Evolutionary conservation across 2,329 filamentous ascomycete genomes (phyloP), one percentile per base, ranked within the genome.

Genomic region (Penicillium italicum): DNA sequence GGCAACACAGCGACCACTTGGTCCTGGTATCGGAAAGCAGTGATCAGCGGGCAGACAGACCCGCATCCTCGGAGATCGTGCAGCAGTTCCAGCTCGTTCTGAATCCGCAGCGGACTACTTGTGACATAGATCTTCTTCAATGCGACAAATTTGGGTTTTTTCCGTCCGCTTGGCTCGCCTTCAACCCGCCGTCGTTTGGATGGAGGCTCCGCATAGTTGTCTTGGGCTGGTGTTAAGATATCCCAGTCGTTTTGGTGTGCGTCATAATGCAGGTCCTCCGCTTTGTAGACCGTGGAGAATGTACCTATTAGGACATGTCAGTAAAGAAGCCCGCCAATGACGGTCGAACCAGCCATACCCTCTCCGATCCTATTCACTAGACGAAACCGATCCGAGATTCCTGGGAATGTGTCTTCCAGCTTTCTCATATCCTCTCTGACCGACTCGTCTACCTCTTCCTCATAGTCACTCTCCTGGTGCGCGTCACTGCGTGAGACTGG

Each of bases 61-160:
- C 85, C 82, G 57, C 89, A 96, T 54, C 88, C 84, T 47, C 89
- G 85, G 9, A 99, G 83, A 70, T 96, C 91, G 70, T 96, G 86
- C 22, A 99, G 84, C 22, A 99, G 82, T 66, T 97, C 93, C 18
- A 99, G 85, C 75, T 99, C 94, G 76, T 99, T 99, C 69, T 96
- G 85, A 65, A 99, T 97, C 43, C 94, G 89, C 28, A 87, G 82
- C 0, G 94, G 94, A 63, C 91, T 97, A 60, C 92, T 97, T 0
- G 95, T 99, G 62, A 97, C 94, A 73, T 99, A 99, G 65, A 99
- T 99, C 78, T 99, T 99, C 78, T 99, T 99, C 74, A 99, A 90
- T 20, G 95, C 94, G 59, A 99, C 95, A 69, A 88, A 97, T 70
- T 88, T 90, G 24, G 88, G 80, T 62, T 77, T 81, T 48, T 76